These are phyloP conservation scores for Lolium rigidum DNA, from an alignment of 176 grass and related monocot genomes.

Conservation along the genomic window DNA sequence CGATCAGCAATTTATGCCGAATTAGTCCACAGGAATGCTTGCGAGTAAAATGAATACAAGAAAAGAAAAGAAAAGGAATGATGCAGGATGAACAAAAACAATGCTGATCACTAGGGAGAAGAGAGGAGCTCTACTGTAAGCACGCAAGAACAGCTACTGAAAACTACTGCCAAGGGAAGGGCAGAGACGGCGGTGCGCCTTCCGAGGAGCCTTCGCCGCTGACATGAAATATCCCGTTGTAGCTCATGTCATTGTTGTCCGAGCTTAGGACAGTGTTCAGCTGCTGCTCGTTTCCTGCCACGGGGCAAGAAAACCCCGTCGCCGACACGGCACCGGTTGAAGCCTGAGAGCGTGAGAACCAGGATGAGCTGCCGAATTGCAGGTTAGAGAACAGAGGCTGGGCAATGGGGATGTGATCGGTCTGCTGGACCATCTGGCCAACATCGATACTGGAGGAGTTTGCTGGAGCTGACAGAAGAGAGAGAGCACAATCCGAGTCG, in stretches of 20 bases:
- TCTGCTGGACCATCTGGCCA: slow-evolving; percentile 46
- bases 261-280: slow-evolving; percentile 43
- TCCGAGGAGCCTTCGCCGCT: slow-evolving; percentile 58
- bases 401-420: slow-evolving; percentile 57
- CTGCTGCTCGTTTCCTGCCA: slow-evolving; percentile 39
- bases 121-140: neutral
- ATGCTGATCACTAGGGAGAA: slow-evolving; percentile 34
- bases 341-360: slow-evolving; percentile 39
- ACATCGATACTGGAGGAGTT: slow-evolving; percentile 58
- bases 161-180: slow-evolving; percentile 71
- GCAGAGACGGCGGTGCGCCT: slow-evolving; percentile 46
- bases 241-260: slow-evolving; percentile 50
- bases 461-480: slow-evolving; percentile 86
- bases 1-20: slow-evolving; percentile 40
- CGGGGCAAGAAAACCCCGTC: slow-evolving; percentile 48
- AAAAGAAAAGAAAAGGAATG: slow-evolving; percentile 1
- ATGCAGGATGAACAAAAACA: slow-evolving; percentile 30
- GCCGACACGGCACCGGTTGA: slow-evolving; percentile 20
- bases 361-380: slow-evolving; percentile 54
- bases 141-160: slow-evolving; percentile 1
- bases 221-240: slow-evolving; percentile 59
- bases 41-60: slow-evolving; percentile 23
- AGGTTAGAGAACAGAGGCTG: slow-evolving; percentile 55
- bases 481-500: slow-evolving; percentile 86
- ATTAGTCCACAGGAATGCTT: slow-evolving; percentile 44